Base-by-base conservation (phyloP, 2,329 filamentous ascomycete genomes). In the Calonectria pteridis region DNA sequence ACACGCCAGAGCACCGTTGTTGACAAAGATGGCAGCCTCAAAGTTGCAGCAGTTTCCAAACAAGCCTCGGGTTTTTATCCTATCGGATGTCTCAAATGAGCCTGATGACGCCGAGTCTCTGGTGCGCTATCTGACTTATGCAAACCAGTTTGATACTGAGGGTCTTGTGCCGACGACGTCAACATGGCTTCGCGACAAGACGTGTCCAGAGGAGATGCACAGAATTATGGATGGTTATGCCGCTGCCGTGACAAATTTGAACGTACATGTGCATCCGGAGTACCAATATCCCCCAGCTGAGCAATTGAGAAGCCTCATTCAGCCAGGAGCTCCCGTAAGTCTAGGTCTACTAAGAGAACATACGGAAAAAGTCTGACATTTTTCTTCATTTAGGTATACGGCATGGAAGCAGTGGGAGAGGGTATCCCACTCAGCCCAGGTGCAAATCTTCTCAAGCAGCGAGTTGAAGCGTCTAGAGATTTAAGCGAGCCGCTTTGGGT, bases 201-300 rank as follows among this genome's bases (percentile, higher is more conserved):
- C 84, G n/a, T 81, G 82, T 69, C 83, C 86, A 10, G 78, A 87
- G 67, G 83, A 86, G 28, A 86, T 88, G 75, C 77, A 82, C 66
- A 82, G 81, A 29, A 86, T 88, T 50, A 67, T 88, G 37, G 78
- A 87, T 46, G 86, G 83, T 1, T 88, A 88, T 73, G 83, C 75
- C 6, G 75, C 83, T 26, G 86, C 85, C 0, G 83, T 84, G 23
- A 83, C 85, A 16, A 90, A 87, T 69, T 81, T 91, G 6, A 87
- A 88, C 65, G 74, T 73, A 1, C 88, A 90, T 74, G 85, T 84
- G 1, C 87, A 88, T 64, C 83, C 84, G 0, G 83, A 86, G 49
- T 78, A 80, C 1, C 80, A 77, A 16, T 89, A 87, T 72, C 85
- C 86, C 0, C 77, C 83, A 0, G 84, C 81, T 1, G 79, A 85